phyloP scores from a whole-genome alignment of 2,329 filamentous ascomycete species.

The Teratosphaeria viscida region DNA sequence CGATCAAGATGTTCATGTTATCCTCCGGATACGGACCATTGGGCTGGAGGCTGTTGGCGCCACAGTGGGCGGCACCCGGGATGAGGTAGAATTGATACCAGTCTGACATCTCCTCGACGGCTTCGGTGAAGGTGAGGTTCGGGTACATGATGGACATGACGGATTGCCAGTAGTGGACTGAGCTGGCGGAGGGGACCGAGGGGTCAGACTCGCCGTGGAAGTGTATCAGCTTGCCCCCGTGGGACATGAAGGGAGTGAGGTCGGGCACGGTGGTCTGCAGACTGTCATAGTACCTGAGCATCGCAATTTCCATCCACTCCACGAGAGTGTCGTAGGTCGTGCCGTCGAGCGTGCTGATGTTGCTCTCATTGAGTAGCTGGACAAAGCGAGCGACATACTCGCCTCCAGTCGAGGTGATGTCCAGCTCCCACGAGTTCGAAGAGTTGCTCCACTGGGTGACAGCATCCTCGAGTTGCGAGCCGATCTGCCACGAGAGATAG shows the following conservation, averaged over 20 bases:
- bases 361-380: neutral
- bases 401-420: neutral
- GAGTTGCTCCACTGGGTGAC: conserved; percentile 16
- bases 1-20: neutral
- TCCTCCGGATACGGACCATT: neutral
- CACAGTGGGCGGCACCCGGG: conserved; percentile 45
- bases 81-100: conserved; percentile 48
- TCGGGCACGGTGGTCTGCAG: conserved; percentile 47
- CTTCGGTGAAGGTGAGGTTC: neutral
- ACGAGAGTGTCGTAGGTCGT: conserved; percentile 49
- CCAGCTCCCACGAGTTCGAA: conserved; percentile 37
- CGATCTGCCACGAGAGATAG: neutral
- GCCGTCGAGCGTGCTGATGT: conserved; percentile 27
- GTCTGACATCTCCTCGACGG: conserved; percentile 30
- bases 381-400: neutral
- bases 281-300: conserved; percentile 39
- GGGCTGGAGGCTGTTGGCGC: conserved; percentile 25
- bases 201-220: conserved; percentile 49
- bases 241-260: conserved; percentile 38
- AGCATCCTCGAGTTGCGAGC: neutral
- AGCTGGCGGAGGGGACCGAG: conserved; percentile 43
- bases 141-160: neutral
- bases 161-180: conserved; percentile 44
- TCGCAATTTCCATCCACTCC: conserved; percentile 44
- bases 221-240: conserved; percentile 48